Base-by-base conservation (phyloP, 306 rosid species). In the Medicago lupulina region DNA sequence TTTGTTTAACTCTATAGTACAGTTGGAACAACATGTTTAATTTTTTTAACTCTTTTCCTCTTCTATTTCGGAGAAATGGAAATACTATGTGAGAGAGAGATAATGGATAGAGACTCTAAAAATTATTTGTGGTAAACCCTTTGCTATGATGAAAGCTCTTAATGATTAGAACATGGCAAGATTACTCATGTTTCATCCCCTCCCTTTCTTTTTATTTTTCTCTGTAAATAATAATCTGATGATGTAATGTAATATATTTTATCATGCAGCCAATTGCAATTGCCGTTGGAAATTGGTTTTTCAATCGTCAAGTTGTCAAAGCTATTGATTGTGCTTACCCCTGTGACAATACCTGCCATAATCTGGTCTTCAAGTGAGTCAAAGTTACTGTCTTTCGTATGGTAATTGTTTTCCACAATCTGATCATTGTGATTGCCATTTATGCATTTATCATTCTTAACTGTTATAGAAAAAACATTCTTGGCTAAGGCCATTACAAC, bases 221-320 rank as follows among this genome's bases (percentile, higher is more conserved):
- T 75, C 19, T 34, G 39, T 55, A 80, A 50, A 25, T 25, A 43
- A 39, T 53, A 2, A 17, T 77, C 15, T 75, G 16, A 59, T 67
- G 34, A 44, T 43, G 17, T 44, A 8, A 44, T 43, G 17, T 44
- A 8, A 60, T 63, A 43, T 71, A 31, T 53, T 77, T 72, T 9
- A 11, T 66, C 17, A 9, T 86, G 86, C 89, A 93, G 98, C 86
- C 91, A 64, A 67, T 93, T 80, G 98, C 97, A 51, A 28, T 83
- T 61, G 85, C 97, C 39, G 89, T 93, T 76, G 98, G 98, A 85
- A 88, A 93, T 80, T 93, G 98, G 98, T 93, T 68, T 86, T 89
- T 91, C 11, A 86, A 86, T 71, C 87, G 98, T 44, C 50, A 67
- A 79, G 61, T 8, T 28, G 86, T 91, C 49, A 89, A 93, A 85